Conservation (phyloP, 441 rosid genomes). For the Populus hybrid region DNA sequence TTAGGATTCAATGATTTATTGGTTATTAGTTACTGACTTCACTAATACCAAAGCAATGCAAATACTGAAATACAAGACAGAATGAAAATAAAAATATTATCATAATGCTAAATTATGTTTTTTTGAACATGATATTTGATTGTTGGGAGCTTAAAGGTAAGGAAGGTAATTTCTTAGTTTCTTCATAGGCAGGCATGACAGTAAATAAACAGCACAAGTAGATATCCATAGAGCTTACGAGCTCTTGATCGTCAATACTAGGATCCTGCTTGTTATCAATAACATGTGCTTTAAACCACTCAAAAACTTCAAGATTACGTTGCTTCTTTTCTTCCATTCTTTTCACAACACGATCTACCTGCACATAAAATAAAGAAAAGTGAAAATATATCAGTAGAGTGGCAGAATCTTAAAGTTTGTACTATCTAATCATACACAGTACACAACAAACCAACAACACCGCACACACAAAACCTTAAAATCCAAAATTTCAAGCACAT, state of each 20-base stretch:
- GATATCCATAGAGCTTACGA: slow-evolving; percentile 50
- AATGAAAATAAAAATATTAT: background rate
- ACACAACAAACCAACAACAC: background rate
- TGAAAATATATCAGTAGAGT: slow-evolving; percentile 13
- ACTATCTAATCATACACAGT: background rate
- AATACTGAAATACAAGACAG: background rate
- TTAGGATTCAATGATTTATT: background rate
- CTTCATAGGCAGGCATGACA: slow-evolving; percentile 5
- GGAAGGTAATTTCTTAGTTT: background rate
- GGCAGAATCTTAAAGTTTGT: background rate
- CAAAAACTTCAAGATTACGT: slow-evolving; percentile 51
- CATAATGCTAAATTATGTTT: background rate
- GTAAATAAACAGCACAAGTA: background rate
- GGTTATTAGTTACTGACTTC: background rate
- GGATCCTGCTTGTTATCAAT: slow-evolving; percentile 74
- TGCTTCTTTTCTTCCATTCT: slow-evolving; percentile 71
- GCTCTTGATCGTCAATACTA: slow-evolving; percentile 66
- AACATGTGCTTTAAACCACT: slow-evolving; percentile 78
- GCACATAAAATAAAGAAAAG: slow-evolving; percentile 14
- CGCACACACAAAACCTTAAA: background rate
- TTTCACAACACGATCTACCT: slow-evolving; percentile 60
- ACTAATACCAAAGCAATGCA: background rate
- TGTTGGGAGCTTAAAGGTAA: no score
- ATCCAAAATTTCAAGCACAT: background rate
- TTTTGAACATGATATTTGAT: no score